Evolutionary conservation across 2,329 filamentous ascomycete genomes (phyloP).

Genomic region (Colletotrichum australisinense): DNA sequence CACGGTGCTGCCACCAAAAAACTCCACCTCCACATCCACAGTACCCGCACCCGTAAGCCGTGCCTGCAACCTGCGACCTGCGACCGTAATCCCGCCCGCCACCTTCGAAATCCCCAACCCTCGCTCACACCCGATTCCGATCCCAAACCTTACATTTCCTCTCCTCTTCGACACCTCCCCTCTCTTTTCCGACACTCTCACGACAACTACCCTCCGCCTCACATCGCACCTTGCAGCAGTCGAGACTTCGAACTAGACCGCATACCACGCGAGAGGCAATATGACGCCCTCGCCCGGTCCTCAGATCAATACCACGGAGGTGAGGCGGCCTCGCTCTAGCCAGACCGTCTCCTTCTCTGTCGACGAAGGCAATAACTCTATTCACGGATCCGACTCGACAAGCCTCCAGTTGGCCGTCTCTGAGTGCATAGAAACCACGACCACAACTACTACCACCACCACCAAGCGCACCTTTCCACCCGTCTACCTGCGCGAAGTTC

Average conservation of each 20-base stretch:
- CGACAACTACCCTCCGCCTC: background rate
- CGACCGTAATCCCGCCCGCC: constrained; percentile 26
- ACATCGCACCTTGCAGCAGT: background rate
- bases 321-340: constrained; percentile 49
- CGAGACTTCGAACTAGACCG: background rate
- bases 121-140: constrained; percentile 16
- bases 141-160: constrained; percentile 1
- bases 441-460: constrained; percentile 91
- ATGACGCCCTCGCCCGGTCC: constrained; percentile 52
- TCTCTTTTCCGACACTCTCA: background rate
- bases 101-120: constrained; percentile 33
- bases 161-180: background rate
- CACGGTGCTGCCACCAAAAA: background rate
- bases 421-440: constrained; percentile 76
- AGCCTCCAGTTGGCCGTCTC: constrained; percentile 68
- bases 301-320: constrained; percentile 37
- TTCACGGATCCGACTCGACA: constrained; percentile 44
- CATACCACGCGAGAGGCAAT: constrained; percentile 34
- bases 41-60: background rate
- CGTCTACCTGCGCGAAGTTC: constrained; percentile 80
- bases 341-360: constrained; percentile 61
- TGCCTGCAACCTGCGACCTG: background rate
- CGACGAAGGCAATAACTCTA: constrained; percentile 49
- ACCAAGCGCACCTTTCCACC: constrained; percentile 88
- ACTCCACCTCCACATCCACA: constrained; percentile 12